phyloP scores from a whole-genome alignment of 768 basidiomycete species.

The Pleurotus eryngii region DNA sequence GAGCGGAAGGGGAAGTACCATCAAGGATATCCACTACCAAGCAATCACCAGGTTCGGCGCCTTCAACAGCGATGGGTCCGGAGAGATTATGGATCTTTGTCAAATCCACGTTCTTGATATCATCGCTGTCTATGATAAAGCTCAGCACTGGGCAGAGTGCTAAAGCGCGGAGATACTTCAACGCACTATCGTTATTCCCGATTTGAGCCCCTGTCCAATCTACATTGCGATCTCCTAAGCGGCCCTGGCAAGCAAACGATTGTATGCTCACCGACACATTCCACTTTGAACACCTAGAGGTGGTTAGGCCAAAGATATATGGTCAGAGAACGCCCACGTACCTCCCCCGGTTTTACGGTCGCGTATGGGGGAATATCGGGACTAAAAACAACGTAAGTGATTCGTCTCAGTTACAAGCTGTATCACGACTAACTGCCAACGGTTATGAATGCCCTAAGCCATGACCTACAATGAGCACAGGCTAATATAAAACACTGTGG shows the following conservation, averaged over 20 bases:
- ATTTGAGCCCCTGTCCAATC: conserved; percentile 83
- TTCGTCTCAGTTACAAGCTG: background rate
- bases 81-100: conserved; percentile 71
- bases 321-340: conserved; percentile 13
- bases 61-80: conserved; percentile 72
- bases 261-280: conserved; percentile 55
- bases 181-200: conserved; percentile 68
- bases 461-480: background rate
- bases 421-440: conserved; percentile 59
- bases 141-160: background rate
- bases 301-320: background rate
- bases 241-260: too few relatives aligned
- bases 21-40: conserved; percentile 80
- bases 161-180: background rate
- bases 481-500: background rate
- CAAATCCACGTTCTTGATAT: conserved; percentile 63
- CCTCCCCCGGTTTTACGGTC: conserved; percentile 62
- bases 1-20: conserved; percentile 22
- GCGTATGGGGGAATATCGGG: conserved; percentile 62
- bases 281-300: conserved; percentile 62
- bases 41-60: conserved; percentile 76
- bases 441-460: conserved; percentile 61
- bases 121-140: conserved; percentile 50
- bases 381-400: conserved; percentile 24
- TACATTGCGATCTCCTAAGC: conserved; percentile 17